Evolutionary conservation across 768 basidiomycete species (phyloP), one percentile per base, ranked within the genome.

Genomic region (Exidia glandulosa): DNA sequence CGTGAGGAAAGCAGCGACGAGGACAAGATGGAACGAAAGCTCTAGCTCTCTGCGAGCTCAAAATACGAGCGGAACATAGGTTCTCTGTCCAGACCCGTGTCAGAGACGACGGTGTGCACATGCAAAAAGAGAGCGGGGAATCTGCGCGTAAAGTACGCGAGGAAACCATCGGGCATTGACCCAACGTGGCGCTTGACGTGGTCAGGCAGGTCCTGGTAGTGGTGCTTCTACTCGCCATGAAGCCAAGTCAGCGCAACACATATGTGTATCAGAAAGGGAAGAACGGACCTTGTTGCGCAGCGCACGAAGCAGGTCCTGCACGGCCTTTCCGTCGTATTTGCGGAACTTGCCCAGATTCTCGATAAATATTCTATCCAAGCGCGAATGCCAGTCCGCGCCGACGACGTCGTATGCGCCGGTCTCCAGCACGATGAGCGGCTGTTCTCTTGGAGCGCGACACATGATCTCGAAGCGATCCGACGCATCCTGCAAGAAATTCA

Each of bases 401-500:
- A 99, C 87, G 56, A 98, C 85, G 9, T 73, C 71, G 32, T 68
- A 64, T 0, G 91, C 88, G 52, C 78, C 79, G 0, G 73, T 79
- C 74, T 99, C 96, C 19, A 99, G 80, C 12, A 79, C 73, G 13
- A 90, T 65, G 27, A 99, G 78, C 59, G 83, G 79, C 0, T 83
- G 78, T 60, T 95, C 91, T 60, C 84, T 85, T 0, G 94, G 94
- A 55, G 95, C 94, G 32, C 92, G 83, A 65, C 87, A 89, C 92
- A 98, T 95, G 69, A 94, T 94, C 72, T 98, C 96, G 71, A 98
- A 99, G 3, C 94, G 83, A 72, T 98, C 95, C 0, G 94, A 96
- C 0, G 94, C 91, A 63, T 98, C 96, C 72, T 95, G 94, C n/a
- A 99, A 77, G 79, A 99, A 99, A 57, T 81, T 84, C 3, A 99